These are phyloP conservation scores for Gossypium thurberi DNA, from an alignment of 345 rosid species.

Conservation along the genomic window DNA sequence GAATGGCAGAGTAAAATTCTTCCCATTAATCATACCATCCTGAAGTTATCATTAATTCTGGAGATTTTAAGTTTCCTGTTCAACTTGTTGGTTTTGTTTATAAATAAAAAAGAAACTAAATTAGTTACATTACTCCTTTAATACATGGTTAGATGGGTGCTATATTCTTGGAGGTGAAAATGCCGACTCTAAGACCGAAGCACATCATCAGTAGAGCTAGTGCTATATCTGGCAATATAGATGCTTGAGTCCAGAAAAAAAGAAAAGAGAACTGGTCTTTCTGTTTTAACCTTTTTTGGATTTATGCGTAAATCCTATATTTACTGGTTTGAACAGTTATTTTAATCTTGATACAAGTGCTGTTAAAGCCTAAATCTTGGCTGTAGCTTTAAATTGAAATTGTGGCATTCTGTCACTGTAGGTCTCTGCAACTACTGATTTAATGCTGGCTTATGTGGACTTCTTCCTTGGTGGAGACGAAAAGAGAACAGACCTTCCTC, in stretches of 20 bases:
- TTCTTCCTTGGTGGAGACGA: conserved; percentile 99
- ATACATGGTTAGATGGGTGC: neutral
- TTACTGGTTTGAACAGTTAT: neutral
- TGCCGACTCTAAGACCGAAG: neutral
- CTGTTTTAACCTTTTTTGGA: neutral
- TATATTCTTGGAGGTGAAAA: neutral
- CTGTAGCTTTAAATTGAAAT: neutral
- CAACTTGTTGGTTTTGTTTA: neutral
- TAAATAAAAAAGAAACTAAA: neutral
- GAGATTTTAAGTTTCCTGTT: neutral
- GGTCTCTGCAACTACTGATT: conserved; percentile 96
- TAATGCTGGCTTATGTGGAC: conserved; percentile 94
- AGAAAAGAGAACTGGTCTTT: neutral
- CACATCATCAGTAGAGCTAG: neutral
- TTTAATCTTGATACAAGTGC: neutral
- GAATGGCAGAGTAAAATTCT: neutral
- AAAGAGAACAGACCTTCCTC: conserved; percentile 93
- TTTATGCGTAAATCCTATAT: neutral
- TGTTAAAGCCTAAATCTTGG: neutral
- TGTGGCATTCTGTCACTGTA: conserved; percentile 19
- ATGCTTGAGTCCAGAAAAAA: neutral
- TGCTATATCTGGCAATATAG: neutral
- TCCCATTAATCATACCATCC: neutral
- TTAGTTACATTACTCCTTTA: neutral
- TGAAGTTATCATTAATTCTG: neutral